A percentile compares a stretch with the other conserved stretches of the same genome.
phyloP scores from a whole-genome alignment of 768 basidiomycete genomes.

The Cystobasidiopsis lactophilus region DNA sequence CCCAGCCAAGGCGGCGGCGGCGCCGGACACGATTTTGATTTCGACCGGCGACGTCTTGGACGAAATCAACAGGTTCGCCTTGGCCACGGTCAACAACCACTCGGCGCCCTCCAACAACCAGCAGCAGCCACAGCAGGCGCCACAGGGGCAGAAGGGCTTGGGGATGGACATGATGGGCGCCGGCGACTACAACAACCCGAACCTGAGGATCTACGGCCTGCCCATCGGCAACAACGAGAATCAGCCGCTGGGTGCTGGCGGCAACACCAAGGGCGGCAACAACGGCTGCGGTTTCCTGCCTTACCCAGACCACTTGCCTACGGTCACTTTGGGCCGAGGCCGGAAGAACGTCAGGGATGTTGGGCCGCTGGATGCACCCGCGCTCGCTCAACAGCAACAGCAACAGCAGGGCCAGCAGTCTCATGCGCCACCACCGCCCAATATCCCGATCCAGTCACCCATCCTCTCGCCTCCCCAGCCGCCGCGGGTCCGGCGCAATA shows the following conservation, averaged over 20 bases:
- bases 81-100: neutral
- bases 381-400: neutral
- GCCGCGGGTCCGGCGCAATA: slow-evolving; percentile 1
- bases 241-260: neutral
- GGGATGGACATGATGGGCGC: slow-evolving; percentile 14
- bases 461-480: neutral
- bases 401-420: too few species aligned
- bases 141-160: neutral
- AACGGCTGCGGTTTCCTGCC: slow-evolving; percentile 12
- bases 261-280: neutral
- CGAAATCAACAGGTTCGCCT: neutral
- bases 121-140: neutral
- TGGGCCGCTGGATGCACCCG: neutral
- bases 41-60: neutral
- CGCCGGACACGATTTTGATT: slow-evolving; percentile 1
- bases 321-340: slow-evolving; percentile 13
- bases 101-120: neutral
- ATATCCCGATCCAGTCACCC: neutral
- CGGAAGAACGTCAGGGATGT: slow-evolving; percentile 11
- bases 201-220: slow-evolving; percentile 12
- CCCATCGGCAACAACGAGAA: neutral
- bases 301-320: slow-evolving; percentile 17
- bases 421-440: too few species aligned
- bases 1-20: slow-evolving; percentile 1
- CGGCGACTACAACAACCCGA: slow-evolving; percentile 11